phyloP scores from a whole-genome alignment of 2,329 filamentous ascomycete genomes.

The Penicillium sp. region DNA sequence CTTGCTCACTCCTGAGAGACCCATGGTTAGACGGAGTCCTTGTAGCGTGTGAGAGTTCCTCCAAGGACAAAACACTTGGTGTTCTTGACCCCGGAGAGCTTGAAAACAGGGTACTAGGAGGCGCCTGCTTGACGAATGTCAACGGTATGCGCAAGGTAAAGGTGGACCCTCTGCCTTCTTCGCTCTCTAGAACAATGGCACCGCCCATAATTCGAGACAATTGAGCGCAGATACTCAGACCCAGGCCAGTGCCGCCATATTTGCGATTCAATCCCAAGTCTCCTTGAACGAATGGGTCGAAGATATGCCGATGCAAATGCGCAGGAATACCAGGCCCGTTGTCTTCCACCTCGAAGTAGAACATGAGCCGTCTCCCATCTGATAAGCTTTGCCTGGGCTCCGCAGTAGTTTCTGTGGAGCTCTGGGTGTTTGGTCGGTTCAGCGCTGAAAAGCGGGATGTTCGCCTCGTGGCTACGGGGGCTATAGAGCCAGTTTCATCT shows the following conservation, averaged over 20 bases:
- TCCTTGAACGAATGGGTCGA: constrained; percentile 94
- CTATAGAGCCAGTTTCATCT: not conserved
- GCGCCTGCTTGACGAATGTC: constrained; percentile 68
- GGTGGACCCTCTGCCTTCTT: constrained; percentile 69
- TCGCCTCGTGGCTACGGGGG: not conserved
- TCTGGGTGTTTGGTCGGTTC: not conserved
- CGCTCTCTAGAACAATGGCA: constrained; percentile 68
- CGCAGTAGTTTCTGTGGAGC: not conserved
- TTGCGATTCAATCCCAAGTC: constrained; percentile 86
- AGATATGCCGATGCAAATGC: constrained; percentile 75
- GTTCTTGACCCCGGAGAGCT: constrained; percentile 31
- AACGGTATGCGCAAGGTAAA: constrained; percentile 83
- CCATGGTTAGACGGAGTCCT: constrained; percentile 24
- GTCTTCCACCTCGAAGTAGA: constrained; percentile 87
- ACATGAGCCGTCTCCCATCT: constrained; percentile 50
- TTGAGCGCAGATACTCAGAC: constrained; percentile 85
- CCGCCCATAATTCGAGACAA: constrained; percentile 81
- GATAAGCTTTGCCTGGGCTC: not conserved
- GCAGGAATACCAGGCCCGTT: constrained; percentile 82
- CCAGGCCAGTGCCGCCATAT: constrained; percentile 83
- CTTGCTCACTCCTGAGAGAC: constrained; percentile 18
- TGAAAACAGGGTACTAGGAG: constrained; percentile 38
- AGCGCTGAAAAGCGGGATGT: not conserved
- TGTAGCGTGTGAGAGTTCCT: constrained; percentile 24
- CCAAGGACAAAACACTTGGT: constrained; percentile 29